These are phyloP conservation scores for Beverwykella pulmonaria DNA, from an alignment of 495 filamentous ascomycete species.

Conservation along the genomic window DNA sequence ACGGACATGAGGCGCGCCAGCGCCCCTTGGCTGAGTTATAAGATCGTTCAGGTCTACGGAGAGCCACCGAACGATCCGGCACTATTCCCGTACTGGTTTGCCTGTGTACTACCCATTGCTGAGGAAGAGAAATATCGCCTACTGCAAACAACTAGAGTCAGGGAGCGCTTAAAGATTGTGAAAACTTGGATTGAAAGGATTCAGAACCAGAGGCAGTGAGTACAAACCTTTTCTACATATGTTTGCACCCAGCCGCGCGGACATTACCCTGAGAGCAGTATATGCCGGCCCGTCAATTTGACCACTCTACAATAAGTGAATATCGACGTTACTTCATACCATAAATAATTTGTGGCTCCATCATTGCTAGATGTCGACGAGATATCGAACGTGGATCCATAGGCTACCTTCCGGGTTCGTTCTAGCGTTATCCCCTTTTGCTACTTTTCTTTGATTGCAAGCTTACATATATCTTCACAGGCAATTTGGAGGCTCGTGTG, in stretches of 20 bases:
- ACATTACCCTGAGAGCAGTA: neutral
- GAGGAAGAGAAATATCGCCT: slow-evolving; percentile 80
- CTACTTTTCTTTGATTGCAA: neutral
- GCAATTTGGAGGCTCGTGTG: slow-evolving; percentile 21
- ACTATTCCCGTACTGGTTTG: slow-evolving; percentile 89
- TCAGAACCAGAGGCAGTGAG: slow-evolving; percentile 73
- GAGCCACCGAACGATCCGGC: slow-evolving; percentile 73
- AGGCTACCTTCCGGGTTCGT: neutral
- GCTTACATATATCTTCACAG: slow-evolving; percentile 11
- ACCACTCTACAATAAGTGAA: neutral
- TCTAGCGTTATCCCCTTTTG: neutral
- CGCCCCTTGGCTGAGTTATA: slow-evolving; percentile 71
- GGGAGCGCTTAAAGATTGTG: slow-evolving; percentile 78
- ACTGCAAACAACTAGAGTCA: slow-evolving; percentile 69
- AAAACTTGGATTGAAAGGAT: slow-evolving; percentile 74
- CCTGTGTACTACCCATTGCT: slow-evolving; percentile 72
- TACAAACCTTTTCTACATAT: slow-evolving; percentile 31
- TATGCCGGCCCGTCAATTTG: neutral
- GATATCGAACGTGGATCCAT: neutral
- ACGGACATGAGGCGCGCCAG: slow-evolving; percentile 63
- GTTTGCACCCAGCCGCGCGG: neutral
- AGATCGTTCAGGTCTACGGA: slow-evolving; percentile 74
- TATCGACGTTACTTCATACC: neutral
- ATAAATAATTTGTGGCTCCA: neutral
- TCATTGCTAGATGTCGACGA: neutral